Evolutionary conservation across 306 rosid genomes (phyloP).

Genomic region (Cicer pinnatifidum): DNA sequence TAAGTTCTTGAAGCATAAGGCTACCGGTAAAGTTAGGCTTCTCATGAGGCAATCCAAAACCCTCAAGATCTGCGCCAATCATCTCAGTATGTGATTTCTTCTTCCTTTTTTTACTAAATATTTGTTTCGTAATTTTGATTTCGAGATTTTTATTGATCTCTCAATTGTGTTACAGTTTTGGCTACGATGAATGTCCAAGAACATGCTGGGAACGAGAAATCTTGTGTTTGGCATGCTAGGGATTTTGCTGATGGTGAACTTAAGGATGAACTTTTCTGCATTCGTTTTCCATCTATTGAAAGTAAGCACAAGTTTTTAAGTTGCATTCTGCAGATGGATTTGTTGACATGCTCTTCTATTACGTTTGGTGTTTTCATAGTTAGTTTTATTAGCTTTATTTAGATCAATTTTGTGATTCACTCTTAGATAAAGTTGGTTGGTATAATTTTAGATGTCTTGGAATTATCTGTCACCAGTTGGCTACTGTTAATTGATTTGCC

Average conservation of each 20-base stretch:
- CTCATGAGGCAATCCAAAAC: slow-evolving; percentile 98
- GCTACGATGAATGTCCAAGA: slow-evolving; percentile 82
- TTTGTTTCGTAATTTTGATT: background rate
- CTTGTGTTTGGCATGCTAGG: slow-evolving; percentile 94
- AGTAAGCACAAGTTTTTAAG: slow-evolving; percentile 55
- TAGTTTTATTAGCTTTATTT: background rate
- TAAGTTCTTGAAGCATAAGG: slow-evolving; percentile 80
- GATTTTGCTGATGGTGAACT: slow-evolving; percentile 96
- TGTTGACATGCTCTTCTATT: background rate
- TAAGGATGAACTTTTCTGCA: slow-evolving; percentile 95
- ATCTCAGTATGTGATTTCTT: slow-evolving; percentile 61
- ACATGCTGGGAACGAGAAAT: slow-evolving; percentile 96
- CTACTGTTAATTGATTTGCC: background rate
- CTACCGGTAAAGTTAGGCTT: slow-evolving; percentile 78
- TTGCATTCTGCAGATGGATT: background rate
- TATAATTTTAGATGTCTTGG: background rate
- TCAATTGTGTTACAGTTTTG: slow-evolving; percentile 55
- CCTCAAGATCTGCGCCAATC: slow-evolving; percentile 99
- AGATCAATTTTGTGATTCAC: background rate
- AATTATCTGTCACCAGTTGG: background rate
- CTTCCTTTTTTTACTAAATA: background rate
- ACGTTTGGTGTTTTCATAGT: background rate
- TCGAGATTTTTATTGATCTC: background rate
- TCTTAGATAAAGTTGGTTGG: background rate
- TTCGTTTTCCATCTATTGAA: slow-evolving; percentile 89